Conservation (phyloP, 768 basidiomycete species). For the Leccinum ochraceum region DNA sequence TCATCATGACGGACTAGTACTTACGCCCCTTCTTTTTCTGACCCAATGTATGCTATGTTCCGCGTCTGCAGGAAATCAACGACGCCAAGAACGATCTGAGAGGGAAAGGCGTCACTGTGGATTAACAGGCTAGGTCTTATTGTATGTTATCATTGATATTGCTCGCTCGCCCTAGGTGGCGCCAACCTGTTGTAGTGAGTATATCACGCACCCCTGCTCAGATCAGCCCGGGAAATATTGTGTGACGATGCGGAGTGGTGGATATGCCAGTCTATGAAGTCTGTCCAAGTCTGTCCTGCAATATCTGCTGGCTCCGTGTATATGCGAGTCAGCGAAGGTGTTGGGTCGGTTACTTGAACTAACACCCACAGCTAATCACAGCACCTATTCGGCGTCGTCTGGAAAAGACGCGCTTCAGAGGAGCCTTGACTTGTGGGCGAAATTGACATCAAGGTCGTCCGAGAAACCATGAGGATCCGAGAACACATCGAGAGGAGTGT, state of each 20-base stretch:
- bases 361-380: background rate
- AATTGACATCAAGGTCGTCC: background rate
- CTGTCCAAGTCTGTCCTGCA: background rate
- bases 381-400: background rate
- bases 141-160: background rate
- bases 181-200: background rate
- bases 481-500: background rate
- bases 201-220: background rate
- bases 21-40: background rate
- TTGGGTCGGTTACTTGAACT: background rate
- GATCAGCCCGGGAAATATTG: background rate
- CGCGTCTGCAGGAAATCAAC: slow-evolving; percentile 54
- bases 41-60: background rate
- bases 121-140: slow-evolving; percentile 31
- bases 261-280: background rate
- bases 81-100: slow-evolving; percentile 59
- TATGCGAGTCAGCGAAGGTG: background rate
- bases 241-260: background rate
- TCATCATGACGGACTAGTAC: background rate
- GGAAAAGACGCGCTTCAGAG: background rate
- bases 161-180: background rate
- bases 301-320: background rate
- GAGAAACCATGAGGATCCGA: background rate
- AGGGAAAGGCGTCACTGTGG: slow-evolving; percentile 59
- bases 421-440: background rate